phyloP scores from a whole-genome alignment of 805 yeast species.

The Diddensiella caesifluorescens region DNA sequence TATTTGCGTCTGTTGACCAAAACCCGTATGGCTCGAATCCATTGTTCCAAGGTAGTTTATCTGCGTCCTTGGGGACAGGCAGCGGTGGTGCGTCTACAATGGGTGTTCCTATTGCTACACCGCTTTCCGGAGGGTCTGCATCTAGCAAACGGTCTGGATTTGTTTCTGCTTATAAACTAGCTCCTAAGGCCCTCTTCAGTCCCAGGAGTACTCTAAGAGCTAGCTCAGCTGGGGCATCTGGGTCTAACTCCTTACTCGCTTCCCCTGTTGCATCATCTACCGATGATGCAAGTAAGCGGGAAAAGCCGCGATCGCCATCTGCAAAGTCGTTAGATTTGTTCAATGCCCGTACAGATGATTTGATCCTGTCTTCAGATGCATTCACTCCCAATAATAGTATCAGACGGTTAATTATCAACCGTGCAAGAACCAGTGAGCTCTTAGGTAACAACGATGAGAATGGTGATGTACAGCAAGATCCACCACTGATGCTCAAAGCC shows the following conservation, averaged over 20 bases:
- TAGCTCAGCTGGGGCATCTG: not conserved
- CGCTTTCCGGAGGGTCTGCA: constrained; percentile 33
- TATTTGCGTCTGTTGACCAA: constrained; percentile 37
- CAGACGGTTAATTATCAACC: constrained; percentile 51
- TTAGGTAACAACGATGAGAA: not conserved
- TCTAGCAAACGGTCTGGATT: constrained; percentile 56
- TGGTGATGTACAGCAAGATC: constrained; percentile 19
- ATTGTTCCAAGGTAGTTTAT: constrained; percentile 39
- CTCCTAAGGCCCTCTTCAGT: constrained; percentile 55
- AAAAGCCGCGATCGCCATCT: not conserved
- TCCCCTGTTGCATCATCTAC: not conserved
- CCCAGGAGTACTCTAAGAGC: not conserved
- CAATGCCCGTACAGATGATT: constrained; percentile 52
- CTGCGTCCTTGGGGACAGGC: constrained; percentile 20
- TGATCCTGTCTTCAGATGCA: constrained; percentile 64
- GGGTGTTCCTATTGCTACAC: constrained; percentile 41
- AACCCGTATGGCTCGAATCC: constrained; percentile 82
- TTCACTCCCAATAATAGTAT: constrained; percentile 58
- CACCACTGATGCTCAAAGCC: constrained; percentile 1
- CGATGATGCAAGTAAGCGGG: not conserved
- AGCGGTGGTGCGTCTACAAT: not conserved
- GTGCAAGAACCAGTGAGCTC: constrained; percentile 19
- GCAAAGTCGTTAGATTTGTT: constrained; percentile 30
- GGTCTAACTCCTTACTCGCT: not conserved
- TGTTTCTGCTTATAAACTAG: constrained; percentile 53